Conservation (phyloP, 129 eudicot genomes). For the Mikania micrantha region DNA sequence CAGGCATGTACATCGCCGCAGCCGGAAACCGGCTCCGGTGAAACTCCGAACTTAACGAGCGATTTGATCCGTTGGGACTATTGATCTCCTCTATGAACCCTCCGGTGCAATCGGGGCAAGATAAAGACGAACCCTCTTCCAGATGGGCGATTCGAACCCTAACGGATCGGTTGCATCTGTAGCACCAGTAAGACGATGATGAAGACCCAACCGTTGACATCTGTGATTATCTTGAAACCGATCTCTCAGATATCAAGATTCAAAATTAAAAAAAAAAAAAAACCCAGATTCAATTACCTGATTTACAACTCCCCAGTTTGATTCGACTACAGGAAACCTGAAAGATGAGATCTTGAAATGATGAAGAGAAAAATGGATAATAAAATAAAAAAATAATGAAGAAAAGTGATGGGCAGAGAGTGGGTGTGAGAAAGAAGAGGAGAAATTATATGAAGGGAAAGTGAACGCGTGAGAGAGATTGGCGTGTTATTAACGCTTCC, state of each 20-base stretch:
- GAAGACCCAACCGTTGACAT: conserved; percentile 50
- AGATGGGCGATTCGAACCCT: conserved; percentile 39
- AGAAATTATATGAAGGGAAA: conserved; percentile 23
- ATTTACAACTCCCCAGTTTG: not conserved
- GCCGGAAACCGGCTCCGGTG: conserved; percentile 59
- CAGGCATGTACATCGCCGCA: conserved; percentile 69
- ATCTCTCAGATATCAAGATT: too few relatives aligned
- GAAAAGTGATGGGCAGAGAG: too few relatives aligned
- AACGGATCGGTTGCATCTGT: conserved; percentile 84
- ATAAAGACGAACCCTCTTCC: conserved; percentile 37
- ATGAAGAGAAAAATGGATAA: not conserved
- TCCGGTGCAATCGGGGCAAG: conserved; percentile 79
- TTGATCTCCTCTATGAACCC: conserved; percentile 74
- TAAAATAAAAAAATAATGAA: not conserved
- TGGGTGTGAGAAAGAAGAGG: conserved; percentile 9
- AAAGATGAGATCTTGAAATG: not conserved
- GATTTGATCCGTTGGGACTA: conserved; percentile 25
- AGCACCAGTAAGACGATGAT: conserved; percentile 76
- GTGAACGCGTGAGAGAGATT: conserved; percentile 35
- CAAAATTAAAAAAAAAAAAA: not conserved
- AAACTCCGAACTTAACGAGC: conserved; percentile 38
- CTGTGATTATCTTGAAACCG: not conserved
- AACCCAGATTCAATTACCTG: not conserved
- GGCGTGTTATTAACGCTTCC: conserved; percentile 35
- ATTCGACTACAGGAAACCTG: not conserved